phyloP scores from a whole-genome alignment of 2,329 filamentous ascomycete genomes.

The Trichoderma semiorbis region DNA sequence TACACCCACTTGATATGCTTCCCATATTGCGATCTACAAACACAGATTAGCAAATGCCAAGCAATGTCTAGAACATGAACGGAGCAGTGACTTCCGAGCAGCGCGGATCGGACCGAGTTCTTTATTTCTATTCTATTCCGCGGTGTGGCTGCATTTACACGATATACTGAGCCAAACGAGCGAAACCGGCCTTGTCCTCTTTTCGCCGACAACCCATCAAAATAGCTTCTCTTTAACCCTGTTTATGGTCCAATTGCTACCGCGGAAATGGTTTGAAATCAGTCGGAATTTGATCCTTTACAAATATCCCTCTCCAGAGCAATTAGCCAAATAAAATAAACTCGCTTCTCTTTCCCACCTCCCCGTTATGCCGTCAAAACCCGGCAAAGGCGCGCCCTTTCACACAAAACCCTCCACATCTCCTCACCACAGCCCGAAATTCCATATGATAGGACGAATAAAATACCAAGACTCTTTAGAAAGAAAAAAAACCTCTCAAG shows the following conservation, averaged over 20 bases:
- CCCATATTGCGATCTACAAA: not conserved
- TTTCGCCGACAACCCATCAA: not conserved
- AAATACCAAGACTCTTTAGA: not conserved
- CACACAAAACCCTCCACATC: not conserved
- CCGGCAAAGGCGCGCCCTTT: not conserved
- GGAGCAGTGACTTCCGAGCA: not conserved
- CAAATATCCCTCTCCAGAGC: not conserved
- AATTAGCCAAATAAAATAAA: not conserved
- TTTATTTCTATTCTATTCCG: not conserved
- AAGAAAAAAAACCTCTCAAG: not conserved
- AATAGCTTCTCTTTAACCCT: not conserved
- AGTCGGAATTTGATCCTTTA: not conserved
- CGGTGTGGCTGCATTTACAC: not conserved
- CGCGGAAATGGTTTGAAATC: not conserved
- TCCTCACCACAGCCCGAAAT: not conserved
- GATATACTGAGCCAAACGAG: not conserved
- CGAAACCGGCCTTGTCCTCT: not conserved
- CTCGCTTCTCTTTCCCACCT: not conserved
- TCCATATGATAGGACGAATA: not conserved
- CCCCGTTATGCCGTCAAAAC: not conserved
- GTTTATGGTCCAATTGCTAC: not conserved
- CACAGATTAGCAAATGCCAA: not conserved
- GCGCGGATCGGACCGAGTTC: not conserved
- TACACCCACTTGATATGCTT: not conserved
- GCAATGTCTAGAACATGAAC: not conserved